Conservation (phyloP, 2,329 filamentous ascomycete genomes). For the Hypoxylon sp. region DNA sequence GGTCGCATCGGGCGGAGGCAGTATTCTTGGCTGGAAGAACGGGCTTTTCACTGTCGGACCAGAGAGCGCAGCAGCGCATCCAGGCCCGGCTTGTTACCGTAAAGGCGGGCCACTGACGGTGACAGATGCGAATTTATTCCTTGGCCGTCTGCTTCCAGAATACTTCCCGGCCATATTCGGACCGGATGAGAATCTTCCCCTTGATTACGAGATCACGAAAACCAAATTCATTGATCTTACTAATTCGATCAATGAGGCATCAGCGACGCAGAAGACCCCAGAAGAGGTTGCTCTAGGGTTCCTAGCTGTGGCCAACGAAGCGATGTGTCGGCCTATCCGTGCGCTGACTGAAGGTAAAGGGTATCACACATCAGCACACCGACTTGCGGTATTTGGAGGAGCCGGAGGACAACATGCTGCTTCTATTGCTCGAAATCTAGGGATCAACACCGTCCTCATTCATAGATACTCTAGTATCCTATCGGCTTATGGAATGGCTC, state of each 20-base stretch:
- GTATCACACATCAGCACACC: conserved; percentile 52
- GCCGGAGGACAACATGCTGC: conserved; percentile 75
- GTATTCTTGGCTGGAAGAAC: conserved; percentile 77
- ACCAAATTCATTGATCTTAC: conserved; percentile 60
- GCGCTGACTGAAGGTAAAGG: conserved; percentile 68
- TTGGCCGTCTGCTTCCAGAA: conserved; percentile 72
- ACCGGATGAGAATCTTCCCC: conserved; percentile 72
- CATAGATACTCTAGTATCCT: conserved; percentile 55
- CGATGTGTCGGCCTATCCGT: conserved; percentile 82
- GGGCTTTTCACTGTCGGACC: conserved; percentile 81
- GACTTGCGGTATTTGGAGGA: conserved; percentile 70
- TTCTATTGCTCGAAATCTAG: conserved; percentile 58
- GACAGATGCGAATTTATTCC: conserved; percentile 79
- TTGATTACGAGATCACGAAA: conserved; percentile 60
- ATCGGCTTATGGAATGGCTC: conserved; percentile 62
- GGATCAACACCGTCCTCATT: conserved; percentile 59
- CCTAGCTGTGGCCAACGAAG: conserved; percentile 81
- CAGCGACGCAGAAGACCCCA: conserved; percentile 49
- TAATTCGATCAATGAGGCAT: conserved; percentile 58
- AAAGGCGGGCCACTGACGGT: conserved; percentile 80
- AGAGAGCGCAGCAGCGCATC: conserved; percentile 79
- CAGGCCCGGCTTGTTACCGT: conserved; percentile 80
- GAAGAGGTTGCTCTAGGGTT: conserved; percentile 75
- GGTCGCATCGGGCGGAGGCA: conserved; percentile 82
- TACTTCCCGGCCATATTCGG: conserved; percentile 83